Base-by-base conservation (phyloP, 1,284 basidiomycete genomes). In the Anthracocystis walkeri region DNA sequence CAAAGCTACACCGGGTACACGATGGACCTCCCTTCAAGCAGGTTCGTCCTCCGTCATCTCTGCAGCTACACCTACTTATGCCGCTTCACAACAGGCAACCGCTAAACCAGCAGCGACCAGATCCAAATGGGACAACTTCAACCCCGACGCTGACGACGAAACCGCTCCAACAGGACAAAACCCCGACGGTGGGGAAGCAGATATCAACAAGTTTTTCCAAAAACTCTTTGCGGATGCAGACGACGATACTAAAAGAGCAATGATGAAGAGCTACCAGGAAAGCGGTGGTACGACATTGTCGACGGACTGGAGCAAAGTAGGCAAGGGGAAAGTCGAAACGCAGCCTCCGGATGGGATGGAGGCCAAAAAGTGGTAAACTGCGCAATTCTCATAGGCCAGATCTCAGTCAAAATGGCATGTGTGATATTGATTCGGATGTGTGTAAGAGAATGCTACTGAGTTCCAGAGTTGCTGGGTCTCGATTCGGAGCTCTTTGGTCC, bases 261-360 rank as follows among this genome's bases (percentile, higher is more conserved):
- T 85, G 83, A 68, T 82, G 48, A 85, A 85, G 65, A 74, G 68
- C 49, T 85, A 80, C 72, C 74, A 78, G 56, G 83, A 85, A 53
- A 77, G 72, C 38, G 79, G 79, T 29, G 83, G 83, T 18, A 85
- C 83, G 4, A 66, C 80, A 2, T 58, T 85, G 16, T 78, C 73
- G 45, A 85, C 83, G 6, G 84, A 85, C 56, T 85, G 83, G 83
- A 71, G 60, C 42, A 82, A 84, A 51, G 83, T 85, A 6, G 70
- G 73, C 27, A 71, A 75, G 45, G 65, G 50, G 11, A 65, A 51
- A 33, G 72, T 77, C 18, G 48, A 61, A 29, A 71, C 75, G 0
- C 49, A 64, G 2, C 79, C 83, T 35, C 83, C 83, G 2, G 64
- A 80, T 5, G 83, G 83, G 8, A 82, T 85, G 82, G 81, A 77